phyloP scores from a whole-genome alignment of 2,329 filamentous ascomycete species.

The Juglanconis oblonga region DNA sequence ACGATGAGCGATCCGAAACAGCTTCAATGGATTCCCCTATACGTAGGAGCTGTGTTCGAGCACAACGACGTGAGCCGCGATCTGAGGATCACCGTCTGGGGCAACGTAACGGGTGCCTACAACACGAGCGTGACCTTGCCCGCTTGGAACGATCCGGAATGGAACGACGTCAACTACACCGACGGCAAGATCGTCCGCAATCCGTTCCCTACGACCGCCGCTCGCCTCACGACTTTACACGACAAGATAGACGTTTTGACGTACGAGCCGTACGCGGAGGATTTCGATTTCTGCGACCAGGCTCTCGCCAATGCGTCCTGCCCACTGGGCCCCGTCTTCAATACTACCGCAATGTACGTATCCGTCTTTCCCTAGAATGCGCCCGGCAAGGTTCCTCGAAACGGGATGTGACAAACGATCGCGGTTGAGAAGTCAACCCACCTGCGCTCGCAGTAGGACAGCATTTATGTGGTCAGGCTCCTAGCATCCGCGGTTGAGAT shows the following conservation, averaged over 20 bases:
- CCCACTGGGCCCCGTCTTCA: constrained; percentile 73
- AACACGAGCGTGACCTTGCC: constrained; percentile 55
- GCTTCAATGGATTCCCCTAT: constrained; percentile 77
- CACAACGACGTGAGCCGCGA: constrained; percentile 56
- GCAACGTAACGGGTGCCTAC: constrained; percentile 80
- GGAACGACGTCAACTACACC: constrained; percentile 59
- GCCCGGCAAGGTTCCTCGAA: background rate
- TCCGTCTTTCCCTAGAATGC: background rate
- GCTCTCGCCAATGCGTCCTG: constrained; percentile 61
- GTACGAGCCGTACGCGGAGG: constrained; percentile 64
- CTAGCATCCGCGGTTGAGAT: constrained; percentile 9
- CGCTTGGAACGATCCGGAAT: constrained; percentile 52
- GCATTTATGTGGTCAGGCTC: constrained; percentile 1
- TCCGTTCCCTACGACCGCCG: constrained; percentile 41
- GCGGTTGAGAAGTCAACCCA: background rate
- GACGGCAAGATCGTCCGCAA: constrained; percentile 75
- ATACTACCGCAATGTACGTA: constrained; percentile 39
- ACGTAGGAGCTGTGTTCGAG: constrained; percentile 73
- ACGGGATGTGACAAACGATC: background rate
- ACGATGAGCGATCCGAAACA: constrained; percentile 53
- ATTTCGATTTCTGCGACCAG: constrained; percentile 64
- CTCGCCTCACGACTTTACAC: constrained; percentile 70
- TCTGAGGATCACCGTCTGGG: constrained; percentile 78
- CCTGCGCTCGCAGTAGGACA: background rate
- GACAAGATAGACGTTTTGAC: constrained; percentile 71